Evolutionary conservation across 1,284 basidiomycete genomes (phyloP).

Genomic region (Melampsora larici-populina): DNA sequence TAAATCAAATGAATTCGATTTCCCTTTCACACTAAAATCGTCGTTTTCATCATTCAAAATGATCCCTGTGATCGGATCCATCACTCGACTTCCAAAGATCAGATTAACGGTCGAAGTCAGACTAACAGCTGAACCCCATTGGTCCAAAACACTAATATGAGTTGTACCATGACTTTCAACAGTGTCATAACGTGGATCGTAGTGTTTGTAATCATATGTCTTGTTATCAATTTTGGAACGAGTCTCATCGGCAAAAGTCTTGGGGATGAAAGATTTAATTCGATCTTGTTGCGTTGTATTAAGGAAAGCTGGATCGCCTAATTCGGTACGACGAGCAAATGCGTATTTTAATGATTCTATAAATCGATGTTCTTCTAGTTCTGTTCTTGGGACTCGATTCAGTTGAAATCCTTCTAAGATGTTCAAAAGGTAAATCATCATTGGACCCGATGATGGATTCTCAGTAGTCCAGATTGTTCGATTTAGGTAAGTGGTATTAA

Average conservation of each 20-base stretch:
- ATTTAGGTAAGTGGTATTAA: constrained; percentile 71
- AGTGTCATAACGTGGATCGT: constrained; percentile 75
- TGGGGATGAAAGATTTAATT: constrained; percentile 4
- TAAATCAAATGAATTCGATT: constrained; percentile 76
- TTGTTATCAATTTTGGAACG: constrained; percentile 55
- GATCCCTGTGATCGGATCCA: constrained; percentile 79
- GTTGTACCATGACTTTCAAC: constrained; percentile 81
- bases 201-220: constrained; percentile 76
- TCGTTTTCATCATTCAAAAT: constrained; percentile 83
- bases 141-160: constrained; percentile 75
- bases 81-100: constrained; percentile 75
- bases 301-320: constrained; percentile 65
- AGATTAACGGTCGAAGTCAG: constrained; percentile 85
- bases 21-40: constrained; percentile 79
- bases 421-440: constrained; percentile 75
- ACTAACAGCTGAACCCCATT: constrained; percentile 75
- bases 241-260: constrained; percentile 2
- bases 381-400: constrained; percentile 58
- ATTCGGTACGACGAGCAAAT: constrained; percentile 65
- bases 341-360: constrained; percentile 74
- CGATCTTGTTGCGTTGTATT: constrained; percentile 12
- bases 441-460: constrained; percentile 77
- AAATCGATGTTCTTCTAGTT: constrained; percentile 66
- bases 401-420: constrained; percentile 66
- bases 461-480: constrained; percentile 77